These are phyloP conservation scores for Chlamydomonas reinhardtii DNA, from an alignment of 163 green algal genomes.

Conservation along the genomic window DNA sequence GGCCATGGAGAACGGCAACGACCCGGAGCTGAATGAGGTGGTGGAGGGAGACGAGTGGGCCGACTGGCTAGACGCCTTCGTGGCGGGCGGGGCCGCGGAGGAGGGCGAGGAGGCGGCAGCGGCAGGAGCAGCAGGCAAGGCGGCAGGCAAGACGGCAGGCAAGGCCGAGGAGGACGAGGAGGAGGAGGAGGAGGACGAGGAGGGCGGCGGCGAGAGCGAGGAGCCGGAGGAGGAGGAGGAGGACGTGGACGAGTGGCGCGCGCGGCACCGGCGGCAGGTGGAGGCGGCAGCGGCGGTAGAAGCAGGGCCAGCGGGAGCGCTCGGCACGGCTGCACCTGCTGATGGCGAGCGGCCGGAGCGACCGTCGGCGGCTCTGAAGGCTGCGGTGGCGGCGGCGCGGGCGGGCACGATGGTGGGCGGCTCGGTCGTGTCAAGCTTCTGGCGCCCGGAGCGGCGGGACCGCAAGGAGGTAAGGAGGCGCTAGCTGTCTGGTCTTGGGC, in stretches of 20 bases:
- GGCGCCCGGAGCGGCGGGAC: slow-evolving; percentile 79
- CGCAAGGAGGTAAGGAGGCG: slow-evolving; percentile 63
- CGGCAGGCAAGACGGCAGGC: background rate
- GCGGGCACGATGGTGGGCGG: background rate
- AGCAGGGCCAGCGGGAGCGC: too few species aligned
- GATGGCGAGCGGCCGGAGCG: too few species aligned
- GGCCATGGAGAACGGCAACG: slow-evolving; percentile 60
- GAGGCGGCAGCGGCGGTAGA: background rate
- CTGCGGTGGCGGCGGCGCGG: slow-evolving; percentile 22
- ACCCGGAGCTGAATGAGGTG: background rate
- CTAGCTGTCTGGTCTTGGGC: too few species aligned
- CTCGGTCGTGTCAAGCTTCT: slow-evolving; percentile 84
- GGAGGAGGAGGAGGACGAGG: slow-evolving; percentile 81
- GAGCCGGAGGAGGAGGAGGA: slow-evolving; percentile 91
- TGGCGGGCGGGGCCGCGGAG: slow-evolving; percentile 60
- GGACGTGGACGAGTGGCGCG: background rate
- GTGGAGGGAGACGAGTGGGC: slow-evolving; percentile 51
- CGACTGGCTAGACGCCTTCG: slow-evolving; percentile 82
- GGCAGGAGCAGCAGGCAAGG: background rate
- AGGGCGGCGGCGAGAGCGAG: slow-evolving; percentile 16
- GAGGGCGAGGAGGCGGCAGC: background rate
- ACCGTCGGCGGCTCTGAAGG: background rate
- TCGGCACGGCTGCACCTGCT: too few species aligned
- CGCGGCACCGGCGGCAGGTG: background rate
- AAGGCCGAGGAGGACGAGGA: slow-evolving; percentile 69